Evolutionary conservation across 2,329 filamentous ascomycete genomes (phyloP).

Genomic region (Hypoxylon sp.): DNA sequence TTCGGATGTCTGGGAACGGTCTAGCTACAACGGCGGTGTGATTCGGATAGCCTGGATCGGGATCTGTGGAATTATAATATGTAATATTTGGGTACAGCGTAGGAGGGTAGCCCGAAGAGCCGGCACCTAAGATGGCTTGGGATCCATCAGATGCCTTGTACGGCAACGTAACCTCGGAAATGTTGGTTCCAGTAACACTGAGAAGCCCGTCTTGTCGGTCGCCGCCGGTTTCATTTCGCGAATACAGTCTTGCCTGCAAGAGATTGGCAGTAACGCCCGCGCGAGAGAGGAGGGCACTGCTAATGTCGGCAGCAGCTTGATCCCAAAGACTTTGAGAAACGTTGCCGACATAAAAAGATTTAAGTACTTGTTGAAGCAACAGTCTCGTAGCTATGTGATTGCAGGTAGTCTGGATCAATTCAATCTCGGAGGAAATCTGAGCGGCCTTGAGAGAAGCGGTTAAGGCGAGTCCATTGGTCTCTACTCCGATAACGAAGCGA

Average conservation of each 20-base stretch:
- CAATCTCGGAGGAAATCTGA: slow-evolving; percentile 82
- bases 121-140: slow-evolving; percentile 72
- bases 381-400: slow-evolving; percentile 78
- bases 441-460: slow-evolving; percentile 90
- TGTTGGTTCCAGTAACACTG: slow-evolving; percentile 70
- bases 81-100: slow-evolving; percentile 84
- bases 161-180: slow-evolving; percentile 72
- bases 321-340: slow-evolving; percentile 72
- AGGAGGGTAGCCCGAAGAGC: slow-evolving; percentile 76
- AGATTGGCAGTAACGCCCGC: slow-evolving; percentile 67
- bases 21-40: slow-evolving; percentile 62
- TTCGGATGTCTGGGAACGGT: slow-evolving; percentile 66
- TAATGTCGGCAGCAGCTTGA: slow-evolving; percentile 73
- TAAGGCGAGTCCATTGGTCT: slow-evolving; percentile 76
- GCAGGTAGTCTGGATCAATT: slow-evolving; percentile 82
- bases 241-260: slow-evolving; percentile 81
- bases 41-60: slow-evolving; percentile 59
- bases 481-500: slow-evolving; percentile 66
- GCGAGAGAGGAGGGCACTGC: slow-evolving; percentile 76
- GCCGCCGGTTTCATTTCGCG: slow-evolving; percentile 74
- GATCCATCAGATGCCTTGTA: slow-evolving; percentile 71
- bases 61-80: slow-evolving; percentile 64
- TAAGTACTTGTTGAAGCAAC: slow-evolving; percentile 69
- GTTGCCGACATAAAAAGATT: slow-evolving; percentile 69
- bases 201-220: slow-evolving; percentile 66